Conservation (phyloP, 2,329 filamentous ascomycete species). For the Fusarium ramigenum region DNA sequence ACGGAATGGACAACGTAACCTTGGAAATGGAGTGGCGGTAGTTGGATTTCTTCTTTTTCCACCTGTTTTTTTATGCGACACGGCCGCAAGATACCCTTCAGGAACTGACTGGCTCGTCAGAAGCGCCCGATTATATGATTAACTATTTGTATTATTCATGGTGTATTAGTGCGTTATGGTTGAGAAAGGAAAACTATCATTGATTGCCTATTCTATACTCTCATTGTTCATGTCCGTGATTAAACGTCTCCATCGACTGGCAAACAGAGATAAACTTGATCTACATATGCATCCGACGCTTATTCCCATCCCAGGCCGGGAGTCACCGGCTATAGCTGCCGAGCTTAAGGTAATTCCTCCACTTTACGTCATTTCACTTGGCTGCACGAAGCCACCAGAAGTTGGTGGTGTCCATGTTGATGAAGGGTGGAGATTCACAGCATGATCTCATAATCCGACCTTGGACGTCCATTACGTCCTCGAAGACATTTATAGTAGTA, state of each 20-base stretch:
- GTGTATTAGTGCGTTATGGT: background rate
- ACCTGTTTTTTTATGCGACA: conserved; percentile 23
- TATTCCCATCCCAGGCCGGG: background rate
- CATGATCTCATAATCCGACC: background rate
- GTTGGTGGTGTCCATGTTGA: background rate
- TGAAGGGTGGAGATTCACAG: background rate
- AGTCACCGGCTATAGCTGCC: background rate
- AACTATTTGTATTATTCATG: conserved; percentile 5
- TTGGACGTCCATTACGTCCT: background rate
- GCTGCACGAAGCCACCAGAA: background rate
- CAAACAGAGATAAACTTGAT: background rate
- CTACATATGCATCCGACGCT: background rate
- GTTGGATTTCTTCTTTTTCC: background rate
- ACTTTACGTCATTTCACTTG: conserved; percentile 6
- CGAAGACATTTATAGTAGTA: background rate
- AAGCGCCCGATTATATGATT: conserved; percentile 10
- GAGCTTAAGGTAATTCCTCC: background rate
- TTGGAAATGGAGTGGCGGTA: background rate
- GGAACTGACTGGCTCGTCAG: conserved; percentile 17
- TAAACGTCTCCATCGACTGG: background rate
- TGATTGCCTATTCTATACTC: background rate
- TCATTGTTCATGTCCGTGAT: background rate
- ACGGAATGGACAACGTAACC: background rate
- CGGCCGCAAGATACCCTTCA: conserved; percentile 40
- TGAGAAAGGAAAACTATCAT: background rate